phyloP scores from a whole-genome alignment of 2,329 filamentous ascomycete species.

The Pyrenochaeta sp. region DNA sequence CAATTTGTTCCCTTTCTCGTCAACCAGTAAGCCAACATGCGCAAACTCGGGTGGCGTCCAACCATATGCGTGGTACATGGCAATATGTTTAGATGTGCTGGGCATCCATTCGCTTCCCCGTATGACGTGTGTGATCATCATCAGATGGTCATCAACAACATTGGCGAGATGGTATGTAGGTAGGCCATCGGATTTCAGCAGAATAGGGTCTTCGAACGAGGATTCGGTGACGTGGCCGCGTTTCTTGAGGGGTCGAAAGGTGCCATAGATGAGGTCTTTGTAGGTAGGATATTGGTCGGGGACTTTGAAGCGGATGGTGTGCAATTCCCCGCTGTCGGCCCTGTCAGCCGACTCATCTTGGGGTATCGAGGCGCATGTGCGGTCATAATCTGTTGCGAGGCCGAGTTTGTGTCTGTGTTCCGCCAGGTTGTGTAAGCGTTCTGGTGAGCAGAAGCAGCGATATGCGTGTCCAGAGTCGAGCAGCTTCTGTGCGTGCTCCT shows the following conservation, averaged over 20 bases:
- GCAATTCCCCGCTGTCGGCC: slow-evolving; percentile 72
- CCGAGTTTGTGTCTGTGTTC: slow-evolving; percentile 68
- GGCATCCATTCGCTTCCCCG: slow-evolving; percentile 96
- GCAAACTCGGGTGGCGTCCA: slow-evolving; percentile 59
- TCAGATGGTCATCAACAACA: slow-evolving; percentile 93
- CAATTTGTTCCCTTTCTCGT: slow-evolving; percentile 58
- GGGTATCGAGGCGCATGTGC: slow-evolving; percentile 75
- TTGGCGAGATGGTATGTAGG: slow-evolving; percentile 98
- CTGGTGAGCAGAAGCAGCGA: slow-evolving; percentile 86
- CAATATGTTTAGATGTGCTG: slow-evolving; percentile 82
- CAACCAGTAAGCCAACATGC: slow-evolving; percentile 59
- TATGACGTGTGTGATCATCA: slow-evolving; percentile 96
- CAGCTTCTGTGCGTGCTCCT: slow-evolving; percentile 72
- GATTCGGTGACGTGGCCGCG: slow-evolving; percentile 52
- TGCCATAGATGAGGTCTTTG: slow-evolving; percentile 81
- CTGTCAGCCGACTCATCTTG: slow-evolving; percentile 74
- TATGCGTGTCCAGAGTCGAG: slow-evolving; percentile 80
- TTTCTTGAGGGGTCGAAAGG: slow-evolving; percentile 41
- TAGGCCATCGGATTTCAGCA: slow-evolving; percentile 89
- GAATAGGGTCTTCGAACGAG: slow-evolving; percentile 81
- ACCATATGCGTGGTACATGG: slow-evolving; percentile 60
- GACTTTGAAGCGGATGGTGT: slow-evolving; percentile 79
- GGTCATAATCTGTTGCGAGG: slow-evolving; percentile 69
- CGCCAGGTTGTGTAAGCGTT: slow-evolving; percentile 74
- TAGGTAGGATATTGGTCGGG: slow-evolving; percentile 70